Percentiles rank a stretch among this genome's conserved stretches.
phyloP scores from a whole-genome alignment of 176 grass and related monocot species.

The Aegilops umbellulata region DNA sequence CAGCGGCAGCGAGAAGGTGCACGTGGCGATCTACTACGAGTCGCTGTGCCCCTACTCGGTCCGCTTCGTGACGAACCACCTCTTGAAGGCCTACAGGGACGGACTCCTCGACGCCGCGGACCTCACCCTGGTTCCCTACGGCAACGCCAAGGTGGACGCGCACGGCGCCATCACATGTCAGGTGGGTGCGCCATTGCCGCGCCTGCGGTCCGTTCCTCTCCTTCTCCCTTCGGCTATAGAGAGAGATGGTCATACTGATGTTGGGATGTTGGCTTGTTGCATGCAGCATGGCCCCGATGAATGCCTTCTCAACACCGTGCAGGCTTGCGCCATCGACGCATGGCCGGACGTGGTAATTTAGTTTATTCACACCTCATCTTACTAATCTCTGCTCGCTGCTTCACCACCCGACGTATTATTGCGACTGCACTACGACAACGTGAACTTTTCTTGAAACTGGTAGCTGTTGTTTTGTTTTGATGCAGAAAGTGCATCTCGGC shows the following conservation, averaged over 20 bases:
- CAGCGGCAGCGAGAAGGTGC: slow-evolving; percentile 5
- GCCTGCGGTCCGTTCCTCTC: too few relatives aligned
- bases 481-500: slow-evolving; percentile 69
- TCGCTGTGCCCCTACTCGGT: slow-evolving; percentile 45
- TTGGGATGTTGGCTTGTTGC: slow-evolving; percentile 16
- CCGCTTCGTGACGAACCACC: slow-evolving; percentile 32
- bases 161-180: slow-evolving; percentile 38
- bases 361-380: neutral
- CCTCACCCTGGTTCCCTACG: slow-evolving; percentile 47
- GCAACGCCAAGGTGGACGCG: slow-evolving; percentile 22
- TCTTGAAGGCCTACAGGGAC: slow-evolving; percentile 33
- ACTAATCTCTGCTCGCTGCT: neutral
- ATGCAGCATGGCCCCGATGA: slow-evolving; percentile 83
- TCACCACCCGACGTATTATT: neutral
- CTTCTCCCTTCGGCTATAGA: too few relatives aligned
- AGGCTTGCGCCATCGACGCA: slow-evolving; percentile 75
- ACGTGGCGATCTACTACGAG: slow-evolving; percentile 47
- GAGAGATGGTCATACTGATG: neutral
- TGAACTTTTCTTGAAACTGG: neutral
- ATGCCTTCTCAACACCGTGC: slow-evolving; percentile 79
- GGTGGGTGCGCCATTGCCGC: neutral
- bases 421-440: neutral
- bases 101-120: slow-evolving; percentile 23
- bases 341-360: slow-evolving; percentile 81
- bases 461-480: neutral